phyloP scores from a whole-genome alignment of 2,329 filamentous ascomycete species.

The Paracamarosporium sp. region DNA sequence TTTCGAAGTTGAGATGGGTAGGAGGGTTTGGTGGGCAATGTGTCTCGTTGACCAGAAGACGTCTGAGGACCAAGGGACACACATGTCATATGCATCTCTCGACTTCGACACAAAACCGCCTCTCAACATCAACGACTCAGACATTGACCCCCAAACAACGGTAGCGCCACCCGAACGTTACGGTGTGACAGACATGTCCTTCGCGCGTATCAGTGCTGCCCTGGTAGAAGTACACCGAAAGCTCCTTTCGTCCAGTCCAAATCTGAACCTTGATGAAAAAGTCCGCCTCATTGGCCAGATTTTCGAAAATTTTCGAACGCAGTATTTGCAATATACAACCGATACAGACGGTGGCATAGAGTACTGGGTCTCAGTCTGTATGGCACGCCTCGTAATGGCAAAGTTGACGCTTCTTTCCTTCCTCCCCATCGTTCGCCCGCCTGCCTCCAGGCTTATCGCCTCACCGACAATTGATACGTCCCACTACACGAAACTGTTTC shows the following conservation, averaged over 20 bases:
- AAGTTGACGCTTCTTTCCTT: slow-evolving; percentile 55
- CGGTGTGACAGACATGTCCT: slow-evolving; percentile 62
- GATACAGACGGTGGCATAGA: slow-evolving; percentile 31
- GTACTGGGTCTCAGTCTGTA: slow-evolving; percentile 49
- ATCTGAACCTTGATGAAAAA: slow-evolving; percentile 49
- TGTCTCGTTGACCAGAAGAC: slow-evolving; percentile 25
- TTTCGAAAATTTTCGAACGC: slow-evolving; percentile 51
- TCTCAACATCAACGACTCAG: slow-evolving; percentile 43
- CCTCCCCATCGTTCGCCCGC: slow-evolving; percentile 28
- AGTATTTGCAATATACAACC: slow-evolving; percentile 51
- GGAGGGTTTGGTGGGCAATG: slow-evolving; percentile 47
- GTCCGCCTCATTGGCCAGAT: slow-evolving; percentile 55
- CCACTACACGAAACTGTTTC: slow-evolving; percentile 55
- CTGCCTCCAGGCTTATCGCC: not conserved
- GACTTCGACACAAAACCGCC: slow-evolving; percentile 36
- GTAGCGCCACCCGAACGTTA: slow-evolving; percentile 56
- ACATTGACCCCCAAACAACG: slow-evolving; percentile 52
- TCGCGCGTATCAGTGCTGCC: slow-evolving; percentile 48
- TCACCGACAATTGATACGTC: slow-evolving; percentile 36
- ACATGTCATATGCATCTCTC: slow-evolving; percentile 13
- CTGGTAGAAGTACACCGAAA: slow-evolving; percentile 47
- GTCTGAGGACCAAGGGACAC: slow-evolving; percentile 22
- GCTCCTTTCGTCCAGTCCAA: slow-evolving; percentile 40
- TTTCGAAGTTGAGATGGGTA: slow-evolving; percentile 46
- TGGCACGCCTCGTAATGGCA: slow-evolving; percentile 59